These are phyloP conservation scores for Leccinum angustisporum DNA, from an alignment of 1,284 basidiomycete genomes.

Conservation along the genomic window DNA sequence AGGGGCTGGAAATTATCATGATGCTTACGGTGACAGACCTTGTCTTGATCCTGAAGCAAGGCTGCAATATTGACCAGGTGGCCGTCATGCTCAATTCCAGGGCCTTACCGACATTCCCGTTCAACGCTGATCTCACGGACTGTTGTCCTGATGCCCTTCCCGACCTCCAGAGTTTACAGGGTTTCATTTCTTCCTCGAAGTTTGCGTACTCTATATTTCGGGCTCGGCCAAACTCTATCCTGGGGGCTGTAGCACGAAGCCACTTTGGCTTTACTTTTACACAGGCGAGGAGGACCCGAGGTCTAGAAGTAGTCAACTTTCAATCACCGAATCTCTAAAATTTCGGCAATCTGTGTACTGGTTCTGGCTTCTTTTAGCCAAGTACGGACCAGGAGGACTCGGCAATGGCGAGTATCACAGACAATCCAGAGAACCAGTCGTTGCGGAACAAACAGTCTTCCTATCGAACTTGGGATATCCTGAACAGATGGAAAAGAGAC, in stretches of 20 bases:
- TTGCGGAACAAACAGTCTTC: conserved; percentile 7
- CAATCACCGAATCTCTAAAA: conserved; percentile 28
- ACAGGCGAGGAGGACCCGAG: conserved; percentile 39
- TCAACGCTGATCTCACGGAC: conserved; percentile 32
- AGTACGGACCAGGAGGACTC: conserved; percentile 9
- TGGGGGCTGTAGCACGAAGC: conserved; percentile 34
- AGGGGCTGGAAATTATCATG: no score
- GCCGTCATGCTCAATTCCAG: conserved; percentile 3
- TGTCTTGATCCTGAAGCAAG: no score
- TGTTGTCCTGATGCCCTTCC: conserved; percentile 30
- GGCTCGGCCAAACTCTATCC: conserved; percentile 27
- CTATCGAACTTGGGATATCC: conserved; percentile 10
- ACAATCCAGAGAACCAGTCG: conserved; percentile 6
- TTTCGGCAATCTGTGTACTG: conserved; percentile 37
- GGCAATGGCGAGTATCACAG: neutral
- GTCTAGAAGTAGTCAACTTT: conserved; percentile 27
- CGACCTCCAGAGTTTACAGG: conserved; percentile 32
- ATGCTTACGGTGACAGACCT: no score
- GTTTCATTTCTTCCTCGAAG: conserved; percentile 34
- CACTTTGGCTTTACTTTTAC: conserved; percentile 35
- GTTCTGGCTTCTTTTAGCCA: conserved; percentile 30
- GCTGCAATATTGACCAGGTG: neutral
- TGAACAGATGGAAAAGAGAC: conserved; percentile 28
- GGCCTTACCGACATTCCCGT: neutral
- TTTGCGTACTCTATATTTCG: conserved; percentile 34